These are phyloP conservation scores for Acanthamoeba quina DNA, from an alignment of 208 protist genomes.

Conservation along the genomic window DNA sequence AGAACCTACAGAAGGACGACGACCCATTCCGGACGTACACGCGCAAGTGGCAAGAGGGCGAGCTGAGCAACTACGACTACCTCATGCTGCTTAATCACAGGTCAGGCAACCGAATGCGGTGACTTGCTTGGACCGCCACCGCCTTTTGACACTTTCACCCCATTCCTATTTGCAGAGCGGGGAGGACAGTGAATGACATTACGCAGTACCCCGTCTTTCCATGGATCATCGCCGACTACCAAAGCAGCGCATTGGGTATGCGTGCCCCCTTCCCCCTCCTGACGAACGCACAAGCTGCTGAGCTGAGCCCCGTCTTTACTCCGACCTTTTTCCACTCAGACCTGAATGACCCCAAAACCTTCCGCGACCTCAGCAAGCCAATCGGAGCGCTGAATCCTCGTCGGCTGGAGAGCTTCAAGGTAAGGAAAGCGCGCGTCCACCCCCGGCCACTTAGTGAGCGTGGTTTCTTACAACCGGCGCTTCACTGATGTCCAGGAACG, in stretches of 20 bases:
- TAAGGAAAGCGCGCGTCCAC: slow-evolving; percentile 66
- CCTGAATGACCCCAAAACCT: slow-evolving; percentile 85
- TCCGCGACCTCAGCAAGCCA: slow-evolving; percentile 94
- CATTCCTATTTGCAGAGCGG: slow-evolving; percentile 75
- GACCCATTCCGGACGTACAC: slow-evolving; percentile 2
- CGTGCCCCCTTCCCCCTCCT: not conserved
- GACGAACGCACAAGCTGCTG: not conserved
- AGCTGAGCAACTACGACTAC: slow-evolving; percentile 94
- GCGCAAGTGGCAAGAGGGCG: slow-evolving; percentile 78
- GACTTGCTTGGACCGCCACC: no score
- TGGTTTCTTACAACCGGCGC: not conserved
- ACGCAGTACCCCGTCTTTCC: slow-evolving; percentile 95
- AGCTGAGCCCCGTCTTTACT: not conserved
- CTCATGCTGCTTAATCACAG: slow-evolving; percentile 93
- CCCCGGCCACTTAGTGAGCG: not conserved
- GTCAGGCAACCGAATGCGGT: not conserved
- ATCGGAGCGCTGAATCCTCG: slow-evolving; percentile 93
- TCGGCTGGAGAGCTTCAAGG: slow-evolving; percentile 88
- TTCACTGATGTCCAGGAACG: slow-evolving; percentile 51
- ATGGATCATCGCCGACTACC: slow-evolving; percentile 95
- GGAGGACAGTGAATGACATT: slow-evolving; percentile 88
- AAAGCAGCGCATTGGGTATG: slow-evolving; percentile 82
- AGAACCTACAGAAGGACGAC: slow-evolving; percentile 14
- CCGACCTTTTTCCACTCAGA: slow-evolving; percentile 78
- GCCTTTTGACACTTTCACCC: no score